Percentiles rank a stretch among this genome's conserved stretches.
These are phyloP conservation scores for Casuarina glauca DNA, from an alignment of 306 rosid species.

Conservation along the genomic window DNA sequence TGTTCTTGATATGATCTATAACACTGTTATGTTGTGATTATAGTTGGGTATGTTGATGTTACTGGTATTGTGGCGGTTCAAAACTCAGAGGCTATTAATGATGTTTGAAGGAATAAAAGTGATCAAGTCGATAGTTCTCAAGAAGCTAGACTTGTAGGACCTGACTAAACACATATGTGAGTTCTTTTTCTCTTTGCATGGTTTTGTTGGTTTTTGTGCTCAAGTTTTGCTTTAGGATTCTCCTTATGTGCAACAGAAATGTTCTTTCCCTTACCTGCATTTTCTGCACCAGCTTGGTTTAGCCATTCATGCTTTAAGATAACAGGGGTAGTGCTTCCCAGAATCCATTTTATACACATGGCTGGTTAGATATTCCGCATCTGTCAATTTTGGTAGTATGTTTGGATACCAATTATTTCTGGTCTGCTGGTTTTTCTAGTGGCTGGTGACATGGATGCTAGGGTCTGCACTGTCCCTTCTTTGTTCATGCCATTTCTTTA, in stretches of 20 bases:
- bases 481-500: background rate
- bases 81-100: too few relatives aligned
- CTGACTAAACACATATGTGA: background rate
- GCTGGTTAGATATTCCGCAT: background rate
- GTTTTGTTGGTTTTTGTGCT: background rate
- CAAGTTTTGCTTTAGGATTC: background rate
- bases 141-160: background rate
- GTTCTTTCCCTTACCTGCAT: background rate
- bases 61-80: too few relatives aligned
- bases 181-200: background rate
- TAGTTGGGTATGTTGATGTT: background rate
- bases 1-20: background rate
- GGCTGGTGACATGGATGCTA: background rate
- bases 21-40: background rate
- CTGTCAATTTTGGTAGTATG: background rate
- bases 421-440: background rate
- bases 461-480: background rate
- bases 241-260: background rate
- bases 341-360: background rate
- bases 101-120: too few relatives aligned
- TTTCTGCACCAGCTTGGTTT: background rate
- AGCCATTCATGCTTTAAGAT: background rate
- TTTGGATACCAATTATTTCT: background rate
- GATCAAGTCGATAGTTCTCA: background rate
- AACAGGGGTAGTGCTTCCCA: background rate